Conservation (phyloP, 1,284 basidiomycete genomes). For the Earliella scabrosa region DNA sequence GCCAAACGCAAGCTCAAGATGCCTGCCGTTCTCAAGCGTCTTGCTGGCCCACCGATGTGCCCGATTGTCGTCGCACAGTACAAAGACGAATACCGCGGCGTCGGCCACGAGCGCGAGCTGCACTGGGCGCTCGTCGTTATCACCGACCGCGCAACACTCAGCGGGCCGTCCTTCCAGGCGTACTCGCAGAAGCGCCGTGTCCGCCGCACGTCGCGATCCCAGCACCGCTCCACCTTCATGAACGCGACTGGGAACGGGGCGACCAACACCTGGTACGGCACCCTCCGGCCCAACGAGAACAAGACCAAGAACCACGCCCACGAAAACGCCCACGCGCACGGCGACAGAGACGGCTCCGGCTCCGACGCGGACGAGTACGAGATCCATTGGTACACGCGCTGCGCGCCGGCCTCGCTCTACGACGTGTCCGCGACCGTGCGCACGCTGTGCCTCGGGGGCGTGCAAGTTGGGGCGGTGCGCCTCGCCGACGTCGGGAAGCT, state of each 20-base stretch:
- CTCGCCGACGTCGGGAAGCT: conserved; percentile 23
- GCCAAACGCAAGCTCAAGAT: conserved; percentile 15
- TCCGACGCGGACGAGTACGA: conserved; percentile 11
- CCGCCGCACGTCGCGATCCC: conserved; percentile 9
- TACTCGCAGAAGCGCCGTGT: conserved; percentile 20
- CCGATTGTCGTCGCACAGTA: conserved; percentile 30
- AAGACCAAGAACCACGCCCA: not conserved
- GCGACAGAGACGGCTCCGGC: too few species aligned
- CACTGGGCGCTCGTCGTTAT: conserved; percentile 31
- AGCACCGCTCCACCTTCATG: not conserved
- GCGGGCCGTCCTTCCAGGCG: conserved; percentile 26
- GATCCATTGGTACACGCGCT: conserved; percentile 22
- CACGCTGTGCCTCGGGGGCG: conserved; percentile 25
- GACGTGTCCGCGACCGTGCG: conserved; percentile 24
- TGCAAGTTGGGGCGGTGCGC: conserved; percentile 24
- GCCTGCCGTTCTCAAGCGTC: conserved; percentile 19
- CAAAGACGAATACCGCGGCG: conserved; percentile 27
- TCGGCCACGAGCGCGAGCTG: conserved; percentile 25
- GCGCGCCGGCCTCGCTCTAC: conserved; percentile 16
- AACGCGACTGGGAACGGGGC: not conserved
- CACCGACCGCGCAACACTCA: conserved; percentile 22
- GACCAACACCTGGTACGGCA: not conserved
- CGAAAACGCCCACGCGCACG: not conserved
- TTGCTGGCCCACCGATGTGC: conserved; percentile 17
- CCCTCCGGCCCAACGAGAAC: conserved; percentile 1